phyloP scores from a whole-genome alignment of 2,329 filamentous ascomycete genomes.

The Capronia americana region DNA sequence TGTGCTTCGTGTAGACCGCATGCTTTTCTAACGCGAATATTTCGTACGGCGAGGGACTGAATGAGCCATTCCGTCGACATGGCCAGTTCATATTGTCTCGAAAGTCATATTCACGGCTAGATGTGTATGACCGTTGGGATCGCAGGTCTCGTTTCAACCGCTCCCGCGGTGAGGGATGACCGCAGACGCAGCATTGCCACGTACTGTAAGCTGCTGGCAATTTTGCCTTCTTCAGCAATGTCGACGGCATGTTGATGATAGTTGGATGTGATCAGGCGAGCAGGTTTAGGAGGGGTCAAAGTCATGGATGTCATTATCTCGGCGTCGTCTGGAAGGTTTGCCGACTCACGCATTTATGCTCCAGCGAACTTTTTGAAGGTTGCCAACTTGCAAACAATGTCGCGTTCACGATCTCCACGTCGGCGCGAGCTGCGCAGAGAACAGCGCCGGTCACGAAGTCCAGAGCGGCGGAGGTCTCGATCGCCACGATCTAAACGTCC shows the following conservation, averaged over 20 bases:
- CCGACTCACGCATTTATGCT: constrained; percentile 4
- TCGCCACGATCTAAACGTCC: constrained; percentile 42
- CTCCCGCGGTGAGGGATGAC: constrained; percentile 38
- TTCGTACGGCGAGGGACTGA: constrained; percentile 81
- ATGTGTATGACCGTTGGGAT: constrained; percentile 45
- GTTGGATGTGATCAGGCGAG: constrained; percentile 18
- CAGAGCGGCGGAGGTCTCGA: constrained; percentile 25
- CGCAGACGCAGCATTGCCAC: constrained; percentile 45
- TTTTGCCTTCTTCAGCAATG: constrained; percentile 55
- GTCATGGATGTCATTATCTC: constrained; percentile 21
- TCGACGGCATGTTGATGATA: constrained; percentile 29
- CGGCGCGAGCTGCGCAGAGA: constrained; percentile 11
- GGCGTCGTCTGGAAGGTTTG: constrained; percentile 16
- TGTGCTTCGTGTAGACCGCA: constrained; percentile 78
- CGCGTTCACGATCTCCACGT: constrained; percentile 25
- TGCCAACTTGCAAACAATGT: constrained; percentile 19
- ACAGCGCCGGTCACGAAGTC: constrained; percentile 13
- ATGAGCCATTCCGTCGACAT: constrained; percentile 28
- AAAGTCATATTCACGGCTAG: constrained; percentile 40
- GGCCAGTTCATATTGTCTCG: constrained; percentile 41
- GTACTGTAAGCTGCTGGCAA: constrained; percentile 48
- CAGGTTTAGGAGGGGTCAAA: constrained; percentile 15
- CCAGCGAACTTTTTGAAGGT: not conserved
- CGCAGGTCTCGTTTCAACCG: constrained; percentile 26
- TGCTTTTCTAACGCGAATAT: constrained; percentile 71